Base-by-base conservation (phyloP, 2,329 filamentous ascomycete genomes). In the Pseudogymnoascus sp. region DNA sequence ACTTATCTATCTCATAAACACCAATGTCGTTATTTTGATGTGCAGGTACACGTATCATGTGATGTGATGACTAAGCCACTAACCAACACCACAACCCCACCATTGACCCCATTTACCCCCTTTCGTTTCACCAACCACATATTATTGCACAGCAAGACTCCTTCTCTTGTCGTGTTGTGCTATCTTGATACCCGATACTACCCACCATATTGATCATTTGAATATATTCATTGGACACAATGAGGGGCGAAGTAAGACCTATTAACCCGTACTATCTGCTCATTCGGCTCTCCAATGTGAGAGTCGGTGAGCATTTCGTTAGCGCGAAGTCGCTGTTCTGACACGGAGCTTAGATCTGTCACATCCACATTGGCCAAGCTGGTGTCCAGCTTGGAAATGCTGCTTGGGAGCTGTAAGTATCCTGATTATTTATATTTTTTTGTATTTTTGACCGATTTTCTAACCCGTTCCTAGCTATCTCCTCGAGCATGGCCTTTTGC, bases 351-450 rank as follows among this genome's bases (percentile, higher is more conserved):
- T 67, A 87, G 84, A 81, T 87, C 73, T 82, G 81, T 72, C 84
- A 87, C 74, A 76, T 87, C 69, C 84, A 87, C 73, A 84, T 87
- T 73, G 84, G 84, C 74, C 84, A 87, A 76, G 84, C 84, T 74
- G 84, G 84, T 73, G 80, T 78, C 61, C 84, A 87, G 78, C 81
- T 87, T 63, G 84, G 84, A 69, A 87, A 87, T 76, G 83, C 81
- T 71, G 84, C 84, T 68, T 87, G 84, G 84, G 84, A 87, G 75
- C 79, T 87, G 84, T 87, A 82, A 67, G 83, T 73, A 62, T 41
- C 63, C 65, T 54, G 58, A 58, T 21, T 21, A 40, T 17, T 57
- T 35, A 40, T 37, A 61, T 54, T 33, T 13, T 21, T 60, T 59
- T 50, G 17, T 60, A 17, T 4, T 54, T 54, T 8, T 54, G 15